Evolutionary conservation across 805 yeast species (phyloP).

Genomic region (Cyberlindnera subsufficiens): DNA sequence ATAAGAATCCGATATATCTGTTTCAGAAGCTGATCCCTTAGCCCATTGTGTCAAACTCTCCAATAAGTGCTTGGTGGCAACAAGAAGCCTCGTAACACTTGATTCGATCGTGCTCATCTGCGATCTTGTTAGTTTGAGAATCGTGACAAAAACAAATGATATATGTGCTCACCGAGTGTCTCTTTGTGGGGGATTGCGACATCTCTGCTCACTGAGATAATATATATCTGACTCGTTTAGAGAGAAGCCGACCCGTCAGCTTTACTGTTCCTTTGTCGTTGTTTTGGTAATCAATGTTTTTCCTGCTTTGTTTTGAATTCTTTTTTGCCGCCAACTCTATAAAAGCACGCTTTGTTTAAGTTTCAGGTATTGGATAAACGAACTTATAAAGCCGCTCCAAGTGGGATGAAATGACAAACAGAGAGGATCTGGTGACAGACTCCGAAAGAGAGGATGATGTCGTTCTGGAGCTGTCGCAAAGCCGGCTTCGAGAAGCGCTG

Average conservation of each 20-base stretch:
- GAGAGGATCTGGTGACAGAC: no score
- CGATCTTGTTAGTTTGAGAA: conserved; percentile 5
- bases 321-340: no score
- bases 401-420: no score
- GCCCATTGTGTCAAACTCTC: conserved; percentile 92
- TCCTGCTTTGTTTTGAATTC: no score
- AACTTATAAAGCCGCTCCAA: no score
- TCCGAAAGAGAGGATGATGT: conserved; percentile 4
- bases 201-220: background rate
- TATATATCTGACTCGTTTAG: no score
- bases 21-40: conserved; percentile 66
- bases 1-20: conserved; percentile 82
- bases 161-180: conserved; percentile 22
- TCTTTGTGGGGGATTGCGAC: conserved; percentile 17
- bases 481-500: background rate
- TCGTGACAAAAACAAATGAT: background rate
- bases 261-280: no score
- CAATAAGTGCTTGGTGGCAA: conserved; percentile 83
- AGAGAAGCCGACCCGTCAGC: no score
- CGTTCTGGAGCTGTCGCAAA: conserved; percentile 5
- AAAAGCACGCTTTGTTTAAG: no score
- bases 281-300: no score
- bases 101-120: conserved; percentile 59
- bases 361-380: no score
- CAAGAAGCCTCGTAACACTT: conserved; percentile 70